Base-by-base conservation (phyloP, 306 rosid species). In the Rosa persica region DNA sequence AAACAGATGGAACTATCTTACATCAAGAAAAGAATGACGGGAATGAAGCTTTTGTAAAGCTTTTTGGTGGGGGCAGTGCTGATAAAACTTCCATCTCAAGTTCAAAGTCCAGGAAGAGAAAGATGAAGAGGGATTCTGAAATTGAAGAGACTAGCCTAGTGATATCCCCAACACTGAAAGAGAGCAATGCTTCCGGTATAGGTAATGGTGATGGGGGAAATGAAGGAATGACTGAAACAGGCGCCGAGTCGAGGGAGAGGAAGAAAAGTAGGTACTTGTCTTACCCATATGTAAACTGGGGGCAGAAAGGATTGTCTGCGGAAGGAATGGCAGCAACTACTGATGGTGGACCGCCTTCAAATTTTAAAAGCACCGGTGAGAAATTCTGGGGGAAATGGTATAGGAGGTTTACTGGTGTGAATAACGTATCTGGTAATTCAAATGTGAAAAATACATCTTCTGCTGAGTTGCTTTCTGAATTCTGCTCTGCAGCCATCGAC, bases 261-360 rank as follows among this genome's bases (percentile, higher is more conserved):
- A 93, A 85, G 80, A 91, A 86, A 82, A 96, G 98, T 70, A 89
- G 88, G 88, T 96, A 91, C 81, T 81, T 96, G 78, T 91, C 97
- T 80, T 91, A 79, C 76, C 99, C 96, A 7, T 93, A 89, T 72
- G 65, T 89, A 74, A 88, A 89, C 84, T 77, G 76, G 83, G 87
- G 67, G 76, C 79, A 65, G 70, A 88, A 84, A 58, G 82, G 70
- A 64, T 69, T 72, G 64, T 83, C 79, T 23, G 77, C 65, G 22
- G 89, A 86, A 73, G 85, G 74, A 16, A 51, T 78, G 51, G 76
- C 76, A 67, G 67, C 83, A 58, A 66, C 74, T 5, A 16, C 7
- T n/a, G 80, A 57, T 58, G 27, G 72, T 19, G 81, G 73, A 72
- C 66, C 82, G 36, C 71, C 78, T 79, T 77, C 80, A 12, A 64